Conservation (phyloP, 495 filamentous ascomycete genomes). For the Hypoxylon trugodes region DNA sequence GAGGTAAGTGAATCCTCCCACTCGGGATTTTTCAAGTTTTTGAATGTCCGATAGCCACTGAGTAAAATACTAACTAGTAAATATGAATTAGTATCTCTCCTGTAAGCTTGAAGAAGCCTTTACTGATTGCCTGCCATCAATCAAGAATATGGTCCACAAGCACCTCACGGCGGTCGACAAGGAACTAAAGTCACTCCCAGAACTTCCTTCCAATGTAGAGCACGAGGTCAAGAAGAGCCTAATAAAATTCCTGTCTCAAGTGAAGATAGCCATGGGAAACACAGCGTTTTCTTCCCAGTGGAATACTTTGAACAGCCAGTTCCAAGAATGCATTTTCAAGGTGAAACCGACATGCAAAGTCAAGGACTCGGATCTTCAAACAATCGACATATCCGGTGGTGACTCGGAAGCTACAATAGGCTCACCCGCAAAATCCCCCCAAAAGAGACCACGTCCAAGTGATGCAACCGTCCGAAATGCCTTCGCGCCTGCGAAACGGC, state of each 20-base stretch:
- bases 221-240: conserved; percentile 56
- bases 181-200: conserved; percentile 61
- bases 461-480: conserved; percentile 36
- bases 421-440: conserved; percentile 34
- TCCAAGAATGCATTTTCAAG: conserved; percentile 46
- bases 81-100: conserved; percentile 36
- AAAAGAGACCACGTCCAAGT: conserved; percentile 29
- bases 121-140: conserved; percentile 58
- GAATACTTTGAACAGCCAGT: conserved; percentile 45
- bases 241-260: conserved; percentile 48
- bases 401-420: conserved; percentile 39
- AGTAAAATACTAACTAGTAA: conserved; percentile 8
- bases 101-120: conserved; percentile 40
- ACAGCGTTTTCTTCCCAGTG: conserved; percentile 45
- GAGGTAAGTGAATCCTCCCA: conserved; percentile 46
- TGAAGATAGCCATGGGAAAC: conserved; percentile 46
- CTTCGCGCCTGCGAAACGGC: conserved; percentile 29
- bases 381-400: conserved; percentile 42
- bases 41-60: too few relatives aligned
- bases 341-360: conserved; percentile 57
- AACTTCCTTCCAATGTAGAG: conserved; percentile 62
- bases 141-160: conserved; percentile 64
- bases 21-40: too few relatives aligned
- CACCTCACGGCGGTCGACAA: conserved; percentile 57
- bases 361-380: conserved; percentile 40